Evolutionary conservation across 257 asterid genomes (phyloP), one percentile per base, ranked within the genome.

Genomic region (Apocynum venetum): DNA sequence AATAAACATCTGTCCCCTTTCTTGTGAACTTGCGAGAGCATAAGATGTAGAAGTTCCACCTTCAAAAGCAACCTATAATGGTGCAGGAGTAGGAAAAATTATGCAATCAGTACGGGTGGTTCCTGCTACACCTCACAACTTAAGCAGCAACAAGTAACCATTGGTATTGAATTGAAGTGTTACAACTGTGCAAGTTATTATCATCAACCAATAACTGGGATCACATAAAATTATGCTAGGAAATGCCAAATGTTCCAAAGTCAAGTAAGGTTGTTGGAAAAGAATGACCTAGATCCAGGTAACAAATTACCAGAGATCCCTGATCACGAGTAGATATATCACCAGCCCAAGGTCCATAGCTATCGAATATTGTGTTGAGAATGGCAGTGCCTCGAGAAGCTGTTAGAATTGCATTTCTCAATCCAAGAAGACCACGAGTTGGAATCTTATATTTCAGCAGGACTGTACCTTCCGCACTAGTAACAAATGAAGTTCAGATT

Each of bases 311-410:
- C 96, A 96, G 87, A 46, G 99, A 93, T 76, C 99, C 99, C 51
- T 46, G 91, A 87, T 93, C 99, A 61, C 99, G 99, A 74, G 99
- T 96, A 77, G 79, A 88, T 79, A 96, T 91, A 80, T 93, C 98
- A 63, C 99, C 99, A 48, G 98, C 98, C 98, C 97, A 91, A 59
- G 97, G 86, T 48, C 97, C 99, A 73, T 93, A 96, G 81, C 91
- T 89, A 53, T 96, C 97, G 72, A 96, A 96, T 80, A 96, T 84
- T 8, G 99, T 96, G 80, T 96, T 91, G 83, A 96, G 91, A 79
- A 93, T 83, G 15, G 99, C 99, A 59, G 99, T 96, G 78, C 99
- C 99, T 74, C 99, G 91, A 63, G 99, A 85, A 47, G 95, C 99
- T 11, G 98, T 91, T 71, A 96, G 91, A 79, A 96, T 91, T 20